Conservation (phyloP, 345 rosid genomes). For the Dovyalis caffra region DNA sequence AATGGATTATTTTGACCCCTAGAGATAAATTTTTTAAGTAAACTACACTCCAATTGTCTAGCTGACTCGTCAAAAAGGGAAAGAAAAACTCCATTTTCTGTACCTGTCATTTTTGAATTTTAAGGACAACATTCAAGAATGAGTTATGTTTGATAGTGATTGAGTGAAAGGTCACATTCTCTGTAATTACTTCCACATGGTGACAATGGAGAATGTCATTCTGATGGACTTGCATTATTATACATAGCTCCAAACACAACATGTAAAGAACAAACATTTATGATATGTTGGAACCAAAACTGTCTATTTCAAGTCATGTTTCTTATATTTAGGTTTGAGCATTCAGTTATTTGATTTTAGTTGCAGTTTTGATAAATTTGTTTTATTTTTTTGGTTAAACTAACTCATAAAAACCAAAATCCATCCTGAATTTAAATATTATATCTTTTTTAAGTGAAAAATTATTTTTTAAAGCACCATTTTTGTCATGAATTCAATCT, state of each 20-base stretch:
- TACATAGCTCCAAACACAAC: no score
- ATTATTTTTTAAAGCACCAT: no score
- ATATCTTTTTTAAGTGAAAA: no score
- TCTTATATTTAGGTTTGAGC: no score
- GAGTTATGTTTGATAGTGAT: neutral
- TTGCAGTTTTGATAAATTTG: no score
- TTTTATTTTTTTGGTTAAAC: no score
- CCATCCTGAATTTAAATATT: no score
- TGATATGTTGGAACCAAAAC: slow-evolving; percentile 18
- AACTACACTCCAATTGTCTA: neutral
- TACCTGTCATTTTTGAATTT: neutral
- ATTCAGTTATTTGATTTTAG: no score
- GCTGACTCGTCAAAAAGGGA: neutral
- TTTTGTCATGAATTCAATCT: no score
- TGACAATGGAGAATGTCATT: neutral
- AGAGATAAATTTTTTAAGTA: neutral
- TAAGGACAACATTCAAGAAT: slow-evolving; percentile 1
- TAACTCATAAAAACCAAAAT: no score
- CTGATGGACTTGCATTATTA: neutral
- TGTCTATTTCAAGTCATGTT: slow-evolving; percentile 6
- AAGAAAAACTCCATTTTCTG: neutral
- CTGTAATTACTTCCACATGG: slow-evolving; percentile 5
- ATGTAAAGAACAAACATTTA: slow-evolving; percentile 3
- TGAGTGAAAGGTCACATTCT: neutral
- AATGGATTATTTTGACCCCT: neutral